These are phyloP conservation scores for Aspergillus niger DNA, from an alignment of 2,329 filamentous ascomycete species.

Conservation along the genomic window DNA sequence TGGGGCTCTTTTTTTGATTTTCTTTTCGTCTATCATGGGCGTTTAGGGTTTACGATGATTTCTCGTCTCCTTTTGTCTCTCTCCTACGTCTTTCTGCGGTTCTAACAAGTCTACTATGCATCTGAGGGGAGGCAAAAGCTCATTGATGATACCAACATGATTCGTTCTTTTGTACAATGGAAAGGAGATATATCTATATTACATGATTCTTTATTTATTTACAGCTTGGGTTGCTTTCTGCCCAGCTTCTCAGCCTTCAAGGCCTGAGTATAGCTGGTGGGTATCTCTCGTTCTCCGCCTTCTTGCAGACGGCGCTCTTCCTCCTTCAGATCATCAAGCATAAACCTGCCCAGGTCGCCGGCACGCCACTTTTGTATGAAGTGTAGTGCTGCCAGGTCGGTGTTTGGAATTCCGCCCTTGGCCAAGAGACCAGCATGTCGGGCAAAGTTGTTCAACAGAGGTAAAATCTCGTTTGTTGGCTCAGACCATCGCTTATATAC, in stretches of 20 bases:
- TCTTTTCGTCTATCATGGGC: slow-evolving; percentile 17
- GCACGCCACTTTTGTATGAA: slow-evolving; percentile 79
- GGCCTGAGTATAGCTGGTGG: slow-evolving; percentile 48
- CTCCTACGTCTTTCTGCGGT: neutral
- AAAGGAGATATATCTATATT: slow-evolving; percentile 10
- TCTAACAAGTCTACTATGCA: slow-evolving; percentile 16
- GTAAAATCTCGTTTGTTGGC: slow-evolving; percentile 82
- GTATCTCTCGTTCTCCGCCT: slow-evolving; percentile 32
- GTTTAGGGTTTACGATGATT: slow-evolving; percentile 21
- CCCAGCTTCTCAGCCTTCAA: slow-evolving; percentile 42
- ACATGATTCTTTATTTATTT: slow-evolving; percentile 21
- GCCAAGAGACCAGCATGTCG: slow-evolving; percentile 72
- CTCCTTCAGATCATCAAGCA: slow-evolving; percentile 73
- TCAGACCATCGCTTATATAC: slow-evolving; percentile 65
- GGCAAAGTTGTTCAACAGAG: slow-evolving; percentile 71
- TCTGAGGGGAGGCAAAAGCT: slow-evolving; percentile 17
- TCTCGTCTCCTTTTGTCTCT: slow-evolving; percentile 12
- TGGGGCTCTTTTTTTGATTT: slow-evolving; percentile 10
- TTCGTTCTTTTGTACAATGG: slow-evolving; percentile 27
- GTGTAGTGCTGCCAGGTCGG: slow-evolving; percentile 74
- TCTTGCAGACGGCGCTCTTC: slow-evolving; percentile 56
- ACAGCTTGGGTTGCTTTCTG: slow-evolving; percentile 29
- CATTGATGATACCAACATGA: slow-evolving; percentile 24
- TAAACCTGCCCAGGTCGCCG: slow-evolving; percentile 73
- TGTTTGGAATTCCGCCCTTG: slow-evolving; percentile 70